Evolutionary conservation across 2,329 filamentous ascomycete genomes (phyloP).

Genomic region (Botrytis galanthina): DNA sequence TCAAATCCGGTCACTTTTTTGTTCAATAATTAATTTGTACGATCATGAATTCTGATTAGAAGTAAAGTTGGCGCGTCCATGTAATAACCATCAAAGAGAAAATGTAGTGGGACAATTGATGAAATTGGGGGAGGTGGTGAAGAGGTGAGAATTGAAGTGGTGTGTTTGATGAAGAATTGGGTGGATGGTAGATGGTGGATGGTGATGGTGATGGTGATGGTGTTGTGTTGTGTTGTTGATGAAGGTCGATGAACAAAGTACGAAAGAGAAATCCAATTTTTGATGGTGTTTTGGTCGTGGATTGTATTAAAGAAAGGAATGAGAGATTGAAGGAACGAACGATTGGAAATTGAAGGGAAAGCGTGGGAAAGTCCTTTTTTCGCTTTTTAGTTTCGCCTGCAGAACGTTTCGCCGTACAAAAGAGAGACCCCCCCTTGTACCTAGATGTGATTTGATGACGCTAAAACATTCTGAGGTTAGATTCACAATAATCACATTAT

Average conservation of each 20-base stretch:
- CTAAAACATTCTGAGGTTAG: not conserved
- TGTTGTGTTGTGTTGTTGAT: not conserved
- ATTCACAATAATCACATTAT: not conserved
- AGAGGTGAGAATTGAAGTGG: not conserved
- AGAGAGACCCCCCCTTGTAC: not conserved
- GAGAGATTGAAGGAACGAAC: not conserved
- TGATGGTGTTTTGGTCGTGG: slow-evolving; percentile 3
- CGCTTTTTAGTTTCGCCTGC: not conserved
- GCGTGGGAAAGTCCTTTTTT: not conserved
- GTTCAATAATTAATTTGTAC: slow-evolving; percentile 39
- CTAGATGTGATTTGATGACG: not conserved
- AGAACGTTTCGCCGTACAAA: not conserved
- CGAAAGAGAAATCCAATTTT: not conserved
- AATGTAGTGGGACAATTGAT: slow-evolving; percentile 22
- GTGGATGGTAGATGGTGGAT: too few species aligned
- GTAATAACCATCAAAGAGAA: slow-evolving; percentile 28
- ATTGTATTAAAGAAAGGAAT: slow-evolving; percentile 12
- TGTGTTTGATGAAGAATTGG: not conserved
- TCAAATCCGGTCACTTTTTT: slow-evolving; percentile 23
- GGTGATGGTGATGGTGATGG: not conserved
- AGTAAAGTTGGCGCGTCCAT: slow-evolving; percentile 29
- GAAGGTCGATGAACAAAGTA: not conserved
- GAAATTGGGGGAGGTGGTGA: slow-evolving; percentile 6
- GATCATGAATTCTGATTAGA: slow-evolving; percentile 38
- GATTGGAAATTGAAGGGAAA: not conserved